phyloP scores from a whole-genome alignment of 129 eudicot species.

The Centrapalus pauciflorus region DNA sequence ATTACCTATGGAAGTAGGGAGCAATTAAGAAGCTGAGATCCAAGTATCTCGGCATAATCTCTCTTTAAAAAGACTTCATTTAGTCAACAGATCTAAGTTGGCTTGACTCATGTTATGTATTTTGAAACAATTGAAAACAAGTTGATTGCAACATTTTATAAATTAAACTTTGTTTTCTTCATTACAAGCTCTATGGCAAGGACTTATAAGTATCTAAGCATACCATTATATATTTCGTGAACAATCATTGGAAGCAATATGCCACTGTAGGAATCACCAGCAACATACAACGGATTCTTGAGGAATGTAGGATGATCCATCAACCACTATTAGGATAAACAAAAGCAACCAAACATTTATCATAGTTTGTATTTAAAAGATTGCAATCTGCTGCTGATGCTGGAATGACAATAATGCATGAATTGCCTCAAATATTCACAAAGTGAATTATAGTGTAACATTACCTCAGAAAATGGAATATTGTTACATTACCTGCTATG shows the following conservation, averaged over 20 bases:
- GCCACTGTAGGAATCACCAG: constrained; percentile 15
- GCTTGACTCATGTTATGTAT: neutral
- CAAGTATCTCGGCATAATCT: neutral
- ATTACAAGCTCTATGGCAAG: neutral
- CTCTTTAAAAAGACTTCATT: neutral
- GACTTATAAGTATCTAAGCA: neutral
- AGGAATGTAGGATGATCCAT: constrained; percentile 16
- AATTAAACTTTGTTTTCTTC: neutral
- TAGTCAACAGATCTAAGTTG: neutral
- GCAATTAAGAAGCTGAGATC: neutral
- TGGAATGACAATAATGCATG: neutral
- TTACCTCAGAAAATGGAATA: neutral
- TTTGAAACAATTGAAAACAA: neutral
- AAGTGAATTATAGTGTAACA: neutral
- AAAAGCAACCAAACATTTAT: neutral
- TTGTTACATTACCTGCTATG: neutral
- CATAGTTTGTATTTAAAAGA: neutral
- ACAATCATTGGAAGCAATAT: constrained; percentile 2
- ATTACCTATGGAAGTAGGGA: constrained; percentile 3
- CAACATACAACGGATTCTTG: constrained; percentile 15
- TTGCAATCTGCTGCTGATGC: neutral
- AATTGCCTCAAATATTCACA: neutral
- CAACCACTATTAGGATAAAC: constrained; percentile 13
- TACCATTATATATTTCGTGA: constrained; percentile 13
- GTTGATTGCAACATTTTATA: neutral